Conservation (phyloP, 208 protist genomes). For the Angomonas deanei region DNA sequence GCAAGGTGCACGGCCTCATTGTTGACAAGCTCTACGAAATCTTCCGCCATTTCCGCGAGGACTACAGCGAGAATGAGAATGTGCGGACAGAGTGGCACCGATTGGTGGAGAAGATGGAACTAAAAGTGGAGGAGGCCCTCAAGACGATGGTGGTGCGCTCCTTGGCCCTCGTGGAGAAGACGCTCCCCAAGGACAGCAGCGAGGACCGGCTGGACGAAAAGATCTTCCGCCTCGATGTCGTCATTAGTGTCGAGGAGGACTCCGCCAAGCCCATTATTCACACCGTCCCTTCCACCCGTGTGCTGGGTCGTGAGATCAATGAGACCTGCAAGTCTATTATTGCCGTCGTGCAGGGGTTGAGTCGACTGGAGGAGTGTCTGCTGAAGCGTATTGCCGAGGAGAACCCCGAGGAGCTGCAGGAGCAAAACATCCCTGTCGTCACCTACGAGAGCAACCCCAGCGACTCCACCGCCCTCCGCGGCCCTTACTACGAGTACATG, state of each 20-base stretch:
- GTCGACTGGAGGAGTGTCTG: slow-evolving; percentile 84
- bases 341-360: slow-evolving; percentile 80
- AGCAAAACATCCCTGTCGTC: slow-evolving; percentile 41
- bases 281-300: slow-evolving; percentile 84
- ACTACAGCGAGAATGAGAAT: slow-evolving; percentile 65
- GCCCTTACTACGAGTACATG: slow-evolving; percentile 94
- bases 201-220: slow-evolving; percentile 83
- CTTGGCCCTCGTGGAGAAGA: slow-evolving; percentile 83
- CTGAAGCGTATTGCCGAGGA: slow-evolving; percentile 40
- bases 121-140: slow-evolving; percentile 93
- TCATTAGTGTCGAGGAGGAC: slow-evolving; percentile 77
- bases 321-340: slow-evolving; percentile 91
- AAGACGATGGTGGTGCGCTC: slow-evolving; percentile 93
- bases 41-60: slow-evolving; percentile 91
- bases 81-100: slow-evolving; percentile 91
- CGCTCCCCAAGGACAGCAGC: slow-evolving; percentile 89
- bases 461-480: slow-evolving; percentile 48
- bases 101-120: slow-evolving; percentile 91
- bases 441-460: slow-evolving; percentile 50
- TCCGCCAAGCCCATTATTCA: slow-evolving; percentile 83
- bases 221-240: slow-evolving; percentile 94
- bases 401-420: slow-evolving; percentile 41
- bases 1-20: slow-evolving; percentile 78
- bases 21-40: slow-evolving; percentile 70
- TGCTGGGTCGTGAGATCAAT: slow-evolving; percentile 89